Conservation (phyloP, 306 rosid genomes). For the Rubus parviflorus region DNA sequence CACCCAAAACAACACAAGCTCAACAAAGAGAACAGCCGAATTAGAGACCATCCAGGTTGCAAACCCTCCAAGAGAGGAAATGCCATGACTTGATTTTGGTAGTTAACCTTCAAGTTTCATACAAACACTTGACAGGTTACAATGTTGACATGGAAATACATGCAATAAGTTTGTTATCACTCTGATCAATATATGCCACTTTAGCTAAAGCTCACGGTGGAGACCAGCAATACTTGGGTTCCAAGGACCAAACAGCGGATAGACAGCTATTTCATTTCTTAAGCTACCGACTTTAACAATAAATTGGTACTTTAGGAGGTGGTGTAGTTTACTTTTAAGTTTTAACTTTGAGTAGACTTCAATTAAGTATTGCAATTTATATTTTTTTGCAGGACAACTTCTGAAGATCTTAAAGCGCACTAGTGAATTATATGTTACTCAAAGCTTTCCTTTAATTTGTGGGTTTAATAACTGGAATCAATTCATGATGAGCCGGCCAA, state of each 20-base stretch:
- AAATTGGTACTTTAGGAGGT: background rate
- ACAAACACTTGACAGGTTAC: background rate
- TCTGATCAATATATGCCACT: no score
- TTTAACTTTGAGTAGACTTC: background rate
- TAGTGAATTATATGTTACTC: background rate
- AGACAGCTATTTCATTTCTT: background rate
- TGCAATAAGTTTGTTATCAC: no score
- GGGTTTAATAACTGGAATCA: background rate
- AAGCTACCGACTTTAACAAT: background rate
- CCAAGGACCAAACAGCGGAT: background rate
- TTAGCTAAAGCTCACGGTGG: background rate
- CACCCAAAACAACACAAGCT: no score
- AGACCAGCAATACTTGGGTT: background rate
- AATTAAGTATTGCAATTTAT: no score
- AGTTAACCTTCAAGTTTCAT: background rate
- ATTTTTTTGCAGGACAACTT: background rate
- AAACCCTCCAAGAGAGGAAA: no score
- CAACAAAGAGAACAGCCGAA: no score
- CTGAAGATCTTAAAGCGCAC: background rate
- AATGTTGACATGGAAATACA: no score
- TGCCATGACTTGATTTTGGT: background rate
- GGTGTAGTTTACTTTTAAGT: background rate
- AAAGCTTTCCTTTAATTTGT: no score
- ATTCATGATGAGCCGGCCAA: background rate
- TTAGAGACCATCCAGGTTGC: no score